Conservation (phyloP, 371 early-diverging fungal genomes). For the Saksenaea oblongispora region DNA sequence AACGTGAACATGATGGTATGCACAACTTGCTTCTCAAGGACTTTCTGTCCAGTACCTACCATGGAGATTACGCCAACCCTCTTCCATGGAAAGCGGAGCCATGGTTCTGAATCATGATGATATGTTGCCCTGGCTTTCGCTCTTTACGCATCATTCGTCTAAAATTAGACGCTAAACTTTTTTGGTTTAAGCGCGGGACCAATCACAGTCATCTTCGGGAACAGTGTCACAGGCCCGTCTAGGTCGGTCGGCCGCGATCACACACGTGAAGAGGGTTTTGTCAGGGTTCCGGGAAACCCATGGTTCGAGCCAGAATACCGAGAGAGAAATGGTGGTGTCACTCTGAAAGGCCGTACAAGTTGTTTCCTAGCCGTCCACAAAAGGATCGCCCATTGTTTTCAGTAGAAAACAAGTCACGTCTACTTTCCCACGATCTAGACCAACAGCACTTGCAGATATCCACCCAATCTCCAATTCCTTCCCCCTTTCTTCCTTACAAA, state of each 20-base stretch:
- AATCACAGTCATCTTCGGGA: neutral
- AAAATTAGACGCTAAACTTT: neutral
- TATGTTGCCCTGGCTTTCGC: neutral
- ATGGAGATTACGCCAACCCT: neutral
- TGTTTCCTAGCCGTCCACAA: neutral
- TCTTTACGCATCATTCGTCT: neutral
- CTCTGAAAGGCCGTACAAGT: neutral
- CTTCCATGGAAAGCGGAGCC: neutral
- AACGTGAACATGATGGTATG: no score
- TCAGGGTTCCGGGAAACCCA: neutral
- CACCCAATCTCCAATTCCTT: neutral
- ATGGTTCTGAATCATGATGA: neutral
- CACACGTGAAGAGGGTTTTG: neutral
- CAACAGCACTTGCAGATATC: neutral
- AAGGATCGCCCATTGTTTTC: slow-evolving; percentile 4
- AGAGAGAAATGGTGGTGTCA: neutral
- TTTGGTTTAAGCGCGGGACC: slow-evolving; percentile 5
- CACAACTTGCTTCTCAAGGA: no score
- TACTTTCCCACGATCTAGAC: neutral
- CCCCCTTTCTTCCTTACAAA: neutral
- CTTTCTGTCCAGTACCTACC: no score
- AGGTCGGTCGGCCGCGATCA: neutral
- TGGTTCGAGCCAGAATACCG: neutral
- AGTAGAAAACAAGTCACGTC: neutral
- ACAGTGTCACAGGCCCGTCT: neutral